Conservation (phyloP, 306 rosid genomes). For the Sicyos edulis region DNA sequence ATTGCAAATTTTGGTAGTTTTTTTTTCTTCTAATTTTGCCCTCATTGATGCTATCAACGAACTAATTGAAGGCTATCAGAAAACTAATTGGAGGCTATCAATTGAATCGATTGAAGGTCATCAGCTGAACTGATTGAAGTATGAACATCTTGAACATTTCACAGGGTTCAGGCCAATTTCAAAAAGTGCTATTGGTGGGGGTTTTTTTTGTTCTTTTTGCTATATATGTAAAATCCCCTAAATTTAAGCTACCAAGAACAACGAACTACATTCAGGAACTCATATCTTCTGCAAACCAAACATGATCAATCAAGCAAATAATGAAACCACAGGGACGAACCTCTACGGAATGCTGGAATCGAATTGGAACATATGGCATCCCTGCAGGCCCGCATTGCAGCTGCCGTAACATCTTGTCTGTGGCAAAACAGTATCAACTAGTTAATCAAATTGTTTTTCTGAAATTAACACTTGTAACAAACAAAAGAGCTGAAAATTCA, state of each 20-base stretch:
- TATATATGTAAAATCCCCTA: no score
- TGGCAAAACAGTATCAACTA: slow-evolving; percentile 14
- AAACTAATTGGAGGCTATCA: no score
- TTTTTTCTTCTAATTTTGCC: no score
- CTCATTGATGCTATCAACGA: no score
- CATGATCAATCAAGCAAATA: neutral
- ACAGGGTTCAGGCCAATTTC: no score
- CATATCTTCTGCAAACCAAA: neutral
- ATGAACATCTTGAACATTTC: no score
- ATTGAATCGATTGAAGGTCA: no score
- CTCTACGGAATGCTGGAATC: slow-evolving; percentile 90
- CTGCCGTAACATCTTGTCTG: slow-evolving; percentile 82
- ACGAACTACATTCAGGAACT: neutral
- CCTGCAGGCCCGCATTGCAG: slow-evolving; percentile 93
- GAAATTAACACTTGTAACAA: neutral
- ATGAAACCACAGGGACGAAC: slow-evolving; percentile 24
- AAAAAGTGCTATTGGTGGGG: no score
- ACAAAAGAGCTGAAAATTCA: slow-evolving; percentile 20
- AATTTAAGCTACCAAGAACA: slow-evolving; percentile 6
- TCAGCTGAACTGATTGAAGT: no score
- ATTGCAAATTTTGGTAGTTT: no score
- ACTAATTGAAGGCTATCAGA: no score
- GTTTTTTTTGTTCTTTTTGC: no score
- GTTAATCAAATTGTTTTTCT: neutral
- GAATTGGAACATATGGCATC: slow-evolving; percentile 96